These are phyloP conservation scores for Mayamaea pseudoterrestris DNA, from an alignment of 108 stramenopile species.

Conservation along the genomic window DNA sequence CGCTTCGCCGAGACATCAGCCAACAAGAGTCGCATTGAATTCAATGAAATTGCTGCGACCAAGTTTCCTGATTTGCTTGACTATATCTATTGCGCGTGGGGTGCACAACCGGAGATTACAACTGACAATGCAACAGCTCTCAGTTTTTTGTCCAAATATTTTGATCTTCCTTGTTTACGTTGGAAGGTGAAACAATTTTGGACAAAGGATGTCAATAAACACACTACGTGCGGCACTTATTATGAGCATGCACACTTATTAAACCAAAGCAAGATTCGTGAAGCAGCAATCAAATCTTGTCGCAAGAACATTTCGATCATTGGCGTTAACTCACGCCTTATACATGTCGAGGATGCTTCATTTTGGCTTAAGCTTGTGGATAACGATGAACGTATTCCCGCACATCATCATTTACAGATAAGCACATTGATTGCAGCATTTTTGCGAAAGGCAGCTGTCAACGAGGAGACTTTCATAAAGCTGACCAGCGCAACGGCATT, in stretches of 20 bases:
- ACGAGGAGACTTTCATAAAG: neutral
- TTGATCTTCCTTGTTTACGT: constrained; percentile 12
- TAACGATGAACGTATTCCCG: too few species aligned
- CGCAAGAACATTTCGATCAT: too few species aligned
- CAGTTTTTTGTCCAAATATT: neutral
- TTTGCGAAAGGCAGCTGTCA: too few species aligned
- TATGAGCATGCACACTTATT: constrained; percentile 12
- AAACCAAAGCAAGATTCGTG: neutral
- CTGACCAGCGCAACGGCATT: neutral
- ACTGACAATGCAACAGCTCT: neutral
- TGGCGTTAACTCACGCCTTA: too few species aligned
- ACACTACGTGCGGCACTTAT: constrained; percentile 13
- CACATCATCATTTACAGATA: too few species aligned
- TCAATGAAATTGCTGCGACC: constrained; percentile 10
- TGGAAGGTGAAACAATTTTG: constrained; percentile 12
- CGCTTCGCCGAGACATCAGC: neutral
- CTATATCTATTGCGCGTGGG: constrained; percentile 10
- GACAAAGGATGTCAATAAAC: constrained; percentile 16
- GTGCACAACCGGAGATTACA: neutral
- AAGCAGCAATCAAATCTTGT: neutral
- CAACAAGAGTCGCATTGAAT: neutral
- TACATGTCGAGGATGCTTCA: too few species aligned
- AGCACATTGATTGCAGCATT: too few species aligned
- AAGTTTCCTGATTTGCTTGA: constrained; percentile 24
- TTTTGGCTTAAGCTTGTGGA: too few species aligned